phyloP scores from a whole-genome alignment of 306 rosid species.

The Vigna nakashimae region DNA sequence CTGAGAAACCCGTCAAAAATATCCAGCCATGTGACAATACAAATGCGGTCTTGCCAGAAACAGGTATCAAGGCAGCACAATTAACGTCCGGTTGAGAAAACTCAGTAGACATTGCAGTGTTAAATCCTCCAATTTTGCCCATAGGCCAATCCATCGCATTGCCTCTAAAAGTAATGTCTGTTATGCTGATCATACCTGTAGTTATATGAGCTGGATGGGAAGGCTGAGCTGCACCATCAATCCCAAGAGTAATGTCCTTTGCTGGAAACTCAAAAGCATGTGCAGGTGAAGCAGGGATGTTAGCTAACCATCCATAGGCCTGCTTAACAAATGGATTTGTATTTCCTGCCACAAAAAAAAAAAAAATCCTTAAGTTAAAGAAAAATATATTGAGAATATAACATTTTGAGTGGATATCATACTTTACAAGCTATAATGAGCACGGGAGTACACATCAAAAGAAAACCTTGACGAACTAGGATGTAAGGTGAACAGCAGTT shows the following conservation, averaged over 20 bases:
- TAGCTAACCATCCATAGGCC: slow-evolving; percentile 65
- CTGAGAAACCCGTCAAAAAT: slow-evolving; percentile 68
- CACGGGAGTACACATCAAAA: slow-evolving; percentile 8
- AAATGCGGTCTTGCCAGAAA: slow-evolving; percentile 64
- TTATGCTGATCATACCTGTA: slow-evolving; percentile 85
- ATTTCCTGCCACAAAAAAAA: slow-evolving; percentile 47
- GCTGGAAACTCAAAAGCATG: slow-evolving; percentile 77
- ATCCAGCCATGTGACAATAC: slow-evolving; percentile 70
- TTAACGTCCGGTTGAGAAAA: slow-evolving; percentile 45
- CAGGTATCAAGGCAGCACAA: slow-evolving; percentile 53
- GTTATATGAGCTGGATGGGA: slow-evolving; percentile 73
- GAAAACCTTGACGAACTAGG: slow-evolving; percentile 10
- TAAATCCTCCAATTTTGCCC: slow-evolving; percentile 70
- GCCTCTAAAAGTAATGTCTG: slow-evolving; percentile 57
- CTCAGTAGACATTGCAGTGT: slow-evolving; percentile 53
- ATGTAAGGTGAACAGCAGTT: slow-evolving; percentile 13
- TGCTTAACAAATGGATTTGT: slow-evolving; percentile 58
- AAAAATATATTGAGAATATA: neutral
- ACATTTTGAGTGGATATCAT: neutral
- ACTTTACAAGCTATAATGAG: slow-evolving; percentile 22
- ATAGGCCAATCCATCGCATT: slow-evolving; percentile 59
- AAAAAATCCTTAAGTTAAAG: slow-evolving; percentile 1
- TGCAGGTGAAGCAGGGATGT: slow-evolving; percentile 88
- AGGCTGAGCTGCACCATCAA: slow-evolving; percentile 65
- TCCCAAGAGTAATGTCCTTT: slow-evolving; percentile 59